phyloP scores from a whole-genome alignment of 805 yeast species.

The Zygosaccharomyces kombuchaensis region DNA sequence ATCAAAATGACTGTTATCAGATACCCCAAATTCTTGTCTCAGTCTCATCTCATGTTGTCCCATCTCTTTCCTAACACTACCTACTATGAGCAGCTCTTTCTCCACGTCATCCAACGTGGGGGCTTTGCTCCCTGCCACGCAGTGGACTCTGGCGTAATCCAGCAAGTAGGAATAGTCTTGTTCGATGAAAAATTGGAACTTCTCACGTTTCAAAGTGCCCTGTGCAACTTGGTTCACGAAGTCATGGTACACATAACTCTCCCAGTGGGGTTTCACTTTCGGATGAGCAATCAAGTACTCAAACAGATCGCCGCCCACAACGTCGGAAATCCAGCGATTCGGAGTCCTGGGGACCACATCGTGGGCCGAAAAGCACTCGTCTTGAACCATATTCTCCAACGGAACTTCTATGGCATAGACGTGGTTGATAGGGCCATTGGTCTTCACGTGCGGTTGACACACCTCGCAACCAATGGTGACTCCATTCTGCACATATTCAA shows the following conservation, averaged over 20 bases:
- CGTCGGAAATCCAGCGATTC: background rate
- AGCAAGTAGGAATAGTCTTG: constrained; percentile 67
- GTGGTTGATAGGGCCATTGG: constrained; percentile 78
- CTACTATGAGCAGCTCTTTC: constrained; percentile 47
- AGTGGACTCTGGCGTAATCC: constrained; percentile 65
- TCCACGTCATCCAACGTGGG: constrained; percentile 49
- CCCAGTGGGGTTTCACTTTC: constrained; percentile 52
- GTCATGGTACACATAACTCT: constrained; percentile 52
- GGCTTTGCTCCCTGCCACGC: constrained; percentile 58
- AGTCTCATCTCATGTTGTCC: constrained; percentile 51
- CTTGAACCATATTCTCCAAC: constrained; percentile 34
- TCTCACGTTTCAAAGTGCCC: constrained; percentile 44
- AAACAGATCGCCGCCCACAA: constrained; percentile 33
- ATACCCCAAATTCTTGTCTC: constrained; percentile 31
- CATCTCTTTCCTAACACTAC: constrained; percentile 52
- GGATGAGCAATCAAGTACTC: constrained; percentile 56
- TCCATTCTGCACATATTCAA: constrained; percentile 65
- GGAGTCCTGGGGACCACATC: constrained; percentile 13
- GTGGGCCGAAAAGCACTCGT: constrained; percentile 31
- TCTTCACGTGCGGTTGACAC: constrained; percentile 37
- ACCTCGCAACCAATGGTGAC: constrained; percentile 44
- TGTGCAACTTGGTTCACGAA: constrained; percentile 54
- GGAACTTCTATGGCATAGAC: constrained; percentile 38
- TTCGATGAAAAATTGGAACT: constrained; percentile 48
- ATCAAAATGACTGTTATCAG: constrained; percentile 44